Evolutionary conservation across 345 rosid genomes (phyloP), one percentile per base, ranked within the genome.

Genomic region (Iberis pinnata): DNA sequence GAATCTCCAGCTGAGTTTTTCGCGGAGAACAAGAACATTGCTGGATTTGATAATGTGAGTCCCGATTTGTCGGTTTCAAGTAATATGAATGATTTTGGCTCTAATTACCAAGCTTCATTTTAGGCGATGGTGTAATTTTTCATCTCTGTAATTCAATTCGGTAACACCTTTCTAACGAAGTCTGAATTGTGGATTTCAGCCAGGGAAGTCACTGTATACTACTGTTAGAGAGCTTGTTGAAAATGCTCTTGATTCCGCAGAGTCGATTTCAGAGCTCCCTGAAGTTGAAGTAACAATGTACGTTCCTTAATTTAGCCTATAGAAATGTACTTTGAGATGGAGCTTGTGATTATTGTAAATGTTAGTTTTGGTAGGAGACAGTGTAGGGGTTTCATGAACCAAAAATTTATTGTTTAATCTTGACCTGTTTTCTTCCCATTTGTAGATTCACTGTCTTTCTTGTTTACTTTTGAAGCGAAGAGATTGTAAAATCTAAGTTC

Each of bases 1-100:
- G 96, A 87, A 79, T 90, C 95, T 59, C 98, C 95, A 12, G 98
- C 96, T 19, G 98, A 90, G 70, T 90, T 90, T 73, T 90, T 90
- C 43, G 98, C 98, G 6, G 98, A 90, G 80, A 90, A 87, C 75
- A 87, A 90, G 77, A 90, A 90, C 72, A 84, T 90, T 49, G 96
- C 98, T 55, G 98, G 98, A n/a, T 90, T 90, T 32, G 98, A 87
- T 59, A 90, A 87, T 56, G 98, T 87, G 60, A 75, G 88, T 65
- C 52, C 12, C 10, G 13, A 38, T 62, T 50, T 12, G 14, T 43
- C 44, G 7, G 24, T 60, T 43, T 60, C 7, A 25, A 18, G 18
- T 10, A 1, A 29, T 49, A 2, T 29, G 33, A 6, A 24, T 56
- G 14, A 26, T 36, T 36, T 43, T n/a, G 27, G 48, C 2, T 43